Evolutionary conservation across 164 flowering plant species (phyloP), one percentile per base, ranked within the genome.

Genomic region (Magnolia changhungtana): DNA sequence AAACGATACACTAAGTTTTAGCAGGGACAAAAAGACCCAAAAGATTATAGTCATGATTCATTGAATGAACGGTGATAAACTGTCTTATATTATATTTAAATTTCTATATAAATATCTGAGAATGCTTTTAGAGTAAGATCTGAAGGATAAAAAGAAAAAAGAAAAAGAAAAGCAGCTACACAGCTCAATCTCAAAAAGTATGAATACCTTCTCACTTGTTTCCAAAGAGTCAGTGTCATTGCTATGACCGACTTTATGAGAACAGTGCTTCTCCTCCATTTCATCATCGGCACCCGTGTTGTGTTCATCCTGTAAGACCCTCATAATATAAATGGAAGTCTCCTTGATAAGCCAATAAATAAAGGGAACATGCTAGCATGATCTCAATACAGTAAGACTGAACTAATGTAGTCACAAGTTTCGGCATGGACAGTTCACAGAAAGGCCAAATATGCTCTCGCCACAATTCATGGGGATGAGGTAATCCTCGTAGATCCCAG

Each of bases 261-360:
- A 71, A 70, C n/a, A 63, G 7, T 51, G 66, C 31, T 73, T 58
- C 18, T 31, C 72, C 61, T 66, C 59, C 19, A 31, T 29, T 65
- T 74, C 79, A 71, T 71, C 75, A 55, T 77, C 21, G 16, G 63
- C 67, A 45, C 71, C 72, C 51, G n/a, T 63, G 13, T 63, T 20
- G 63, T 66, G 37, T 20, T 66, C 80, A 19, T 71, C 58, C 75
- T 77, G 73, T 55, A 75, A 79, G 37, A 71, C 16, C 69, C 67
- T 7, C 20, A 9, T 27, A 69, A 31, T 2, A 2, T 31, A 68
- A 68, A 68, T 31, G 67, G n/a, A 11, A 18, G 45, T 16, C 29
- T 27, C 50, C 19, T 14, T 7, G 68, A 65, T 65, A 14, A 29
- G 19, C 16, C 71, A 29, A 68, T 68, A 18, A 29, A 68, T 29